phyloP scores from a whole-genome alignment of 2,329 filamentous ascomycete species.

The Fusarium sp. region DNA sequence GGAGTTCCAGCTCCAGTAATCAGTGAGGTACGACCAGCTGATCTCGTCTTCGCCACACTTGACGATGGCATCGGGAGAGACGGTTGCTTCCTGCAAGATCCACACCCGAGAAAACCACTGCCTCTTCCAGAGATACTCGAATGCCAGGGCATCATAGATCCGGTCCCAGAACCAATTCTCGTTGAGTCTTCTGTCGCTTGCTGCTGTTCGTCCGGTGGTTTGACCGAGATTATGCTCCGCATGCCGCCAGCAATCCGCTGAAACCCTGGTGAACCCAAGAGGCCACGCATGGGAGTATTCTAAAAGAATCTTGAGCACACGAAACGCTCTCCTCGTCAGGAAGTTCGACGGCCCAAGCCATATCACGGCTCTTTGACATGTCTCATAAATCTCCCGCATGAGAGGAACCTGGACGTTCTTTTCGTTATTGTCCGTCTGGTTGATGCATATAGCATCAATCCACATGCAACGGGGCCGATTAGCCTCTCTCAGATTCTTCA shows the following conservation, averaged over 20 bases:
- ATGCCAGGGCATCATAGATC: not conserved
- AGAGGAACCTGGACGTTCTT: constrained; percentile 4
- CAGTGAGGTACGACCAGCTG: not conserved
- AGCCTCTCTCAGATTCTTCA: not conserved
- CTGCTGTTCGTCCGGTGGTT: not conserved
- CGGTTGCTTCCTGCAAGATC: not conserved
- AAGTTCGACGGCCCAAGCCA: not conserved
- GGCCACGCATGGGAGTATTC: not conserved
- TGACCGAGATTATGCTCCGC: not conserved
- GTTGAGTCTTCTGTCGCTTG: not conserved
- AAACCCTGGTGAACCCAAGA: not conserved
- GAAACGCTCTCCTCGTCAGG: not conserved
- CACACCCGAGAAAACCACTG: not conserved
- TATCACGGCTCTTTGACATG: not conserved
- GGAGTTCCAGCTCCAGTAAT: not conserved
- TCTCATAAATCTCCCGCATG: constrained; percentile 8
- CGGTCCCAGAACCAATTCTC: not conserved
- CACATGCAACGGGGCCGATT: not conserved
- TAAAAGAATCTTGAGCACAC: not conserved
- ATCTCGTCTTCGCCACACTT: not conserved
- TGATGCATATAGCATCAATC: not conserved
- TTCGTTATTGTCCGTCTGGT: not conserved
- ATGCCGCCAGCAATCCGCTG: not conserved
- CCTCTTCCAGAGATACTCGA: not conserved
- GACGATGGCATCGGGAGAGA: not conserved